Evolutionary conservation across 2,329 filamentous ascomycete species (phyloP), one percentile per base, ranked within the genome.

Genomic region (Huntiella decipiens): DNA sequence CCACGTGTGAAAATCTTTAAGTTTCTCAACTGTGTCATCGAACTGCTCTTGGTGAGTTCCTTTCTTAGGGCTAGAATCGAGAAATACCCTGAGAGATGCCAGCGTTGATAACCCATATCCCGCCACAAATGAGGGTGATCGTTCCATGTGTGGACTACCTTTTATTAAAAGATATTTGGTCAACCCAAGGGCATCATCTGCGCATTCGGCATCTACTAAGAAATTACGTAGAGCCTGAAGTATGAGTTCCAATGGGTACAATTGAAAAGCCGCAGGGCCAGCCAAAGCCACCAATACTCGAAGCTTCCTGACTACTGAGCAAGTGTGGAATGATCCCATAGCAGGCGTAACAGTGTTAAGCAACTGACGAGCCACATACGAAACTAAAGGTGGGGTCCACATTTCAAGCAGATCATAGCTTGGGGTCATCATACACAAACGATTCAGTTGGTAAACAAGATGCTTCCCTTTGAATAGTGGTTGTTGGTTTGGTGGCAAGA

Each of bases 201-300:
- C 82, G 59, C 88, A 96, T 56, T 92, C 81, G 0, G 79, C 71
- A 53, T 96, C 80, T 1, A 79, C 79, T 4, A 96, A 66, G 53
- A 86, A 92, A 0, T 77, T 76, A 7, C 81, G 71, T 15, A 94
- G 67, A 1, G 82, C 79, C 54, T 86, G 82, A 1, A 98, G 67
- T 0, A 93, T 68, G 82, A 95, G 91, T 59, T 98, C 84, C 11
- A 95, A 60, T 8, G 85, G 82, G 56, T 96, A 96, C 0, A 80
- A 82, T 36, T 74, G 65, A 17, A 80, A 66, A n/a, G 82, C 82
- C 43, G 77, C 68, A 1, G 73, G 59, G 0, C 85, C 86, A 19
- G 85, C 80, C 39, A 96, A 64, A 49, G 77, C 81, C 19, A 96
- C 70, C 12, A 96, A 63, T 6, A 95, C 73, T 32, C 86, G 73